phyloP scores from a whole-genome alignment of 2,329 filamentous ascomycete species.

The Hortaea sp. region DNA sequence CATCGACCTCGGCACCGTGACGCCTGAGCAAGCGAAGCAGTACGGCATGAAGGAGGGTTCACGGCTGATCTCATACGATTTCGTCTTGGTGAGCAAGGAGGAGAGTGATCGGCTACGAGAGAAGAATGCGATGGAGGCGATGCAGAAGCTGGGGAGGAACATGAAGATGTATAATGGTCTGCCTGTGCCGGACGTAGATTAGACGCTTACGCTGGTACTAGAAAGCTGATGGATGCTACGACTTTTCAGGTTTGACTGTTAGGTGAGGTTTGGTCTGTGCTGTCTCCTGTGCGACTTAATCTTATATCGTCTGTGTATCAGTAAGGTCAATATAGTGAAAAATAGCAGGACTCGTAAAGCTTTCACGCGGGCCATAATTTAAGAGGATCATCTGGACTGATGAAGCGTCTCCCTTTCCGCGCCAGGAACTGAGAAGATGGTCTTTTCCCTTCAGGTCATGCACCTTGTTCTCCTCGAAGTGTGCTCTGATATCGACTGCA shows the following conservation, averaged over 20 bases:
- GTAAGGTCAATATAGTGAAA: too few relatives aligned
- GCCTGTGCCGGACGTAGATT: slow-evolving; percentile 62
- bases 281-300: too few relatives aligned
- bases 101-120: slow-evolving; percentile 59
- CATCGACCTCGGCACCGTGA: slow-evolving; percentile 51
- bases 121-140: slow-evolving; percentile 54
- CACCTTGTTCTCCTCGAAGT: too few relatives aligned
- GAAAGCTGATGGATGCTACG: not conserved
- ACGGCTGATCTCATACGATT: slow-evolving; percentile 52
- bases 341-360: too few relatives aligned
- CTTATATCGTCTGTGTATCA: too few relatives aligned
- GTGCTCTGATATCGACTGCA: too few relatives aligned
- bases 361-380: too few relatives aligned
- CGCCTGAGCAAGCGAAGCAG: slow-evolving; percentile 42
- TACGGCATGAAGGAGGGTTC: slow-evolving; percentile 56
- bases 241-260: not conserved
- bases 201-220: not conserved
- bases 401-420: too few relatives aligned
- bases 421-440: too few relatives aligned
- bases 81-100: slow-evolving; percentile 62
- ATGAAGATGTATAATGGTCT: slow-evolving; percentile 68
- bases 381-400: too few relatives aligned
- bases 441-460: too few relatives aligned
- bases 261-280: too few relatives aligned
- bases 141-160: slow-evolving; percentile 55